Base-by-base conservation (phyloP, 2,329 filamentous ascomycete genomes). In the Fusarium sp. region DNA sequence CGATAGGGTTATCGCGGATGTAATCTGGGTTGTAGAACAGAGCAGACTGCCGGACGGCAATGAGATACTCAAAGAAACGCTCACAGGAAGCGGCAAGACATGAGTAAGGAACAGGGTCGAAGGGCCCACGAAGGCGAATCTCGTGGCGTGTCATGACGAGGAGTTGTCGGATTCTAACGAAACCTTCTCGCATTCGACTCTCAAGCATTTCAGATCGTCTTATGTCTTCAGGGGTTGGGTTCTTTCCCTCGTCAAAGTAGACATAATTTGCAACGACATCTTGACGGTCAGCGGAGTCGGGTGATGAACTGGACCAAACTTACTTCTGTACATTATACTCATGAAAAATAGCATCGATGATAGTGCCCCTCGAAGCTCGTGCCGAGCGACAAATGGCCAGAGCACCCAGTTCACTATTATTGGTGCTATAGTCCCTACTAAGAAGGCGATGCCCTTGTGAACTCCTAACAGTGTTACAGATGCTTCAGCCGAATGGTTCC, bases 371-470 rank as follows among this genome's bases (percentile, higher is more conserved):
- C 87, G 80, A 16, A 90, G 81, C 73, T 89, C 87, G 70, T 89
- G 87, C 15, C 88, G 81, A 14, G 88, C 87, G 8, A 89, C 82
- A 66, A 90, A 90, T 4, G 88, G 88, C 88, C 88, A 90, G 6
- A 90, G 77, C 15, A 87, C 72, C 87, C 87, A 89, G 68, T 89
- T 89, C 16, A 89, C 83, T 2, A 87, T 66, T 14, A 89, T 81
- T 1, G 87, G 86, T 2, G 84, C 81, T 2, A 86, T 80, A 5
- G 87, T 84, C 4, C 87, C 88, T 24, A 88, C 75, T 4, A 88
- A 79, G 63, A 90, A 85, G 1, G 84, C 82, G 5, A 84, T 68
- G 1, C 87, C 87, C 43, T 83, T 80, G 38, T 83, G 82, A 65
- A 84, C 83, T 10, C 83, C 83, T 9, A 85, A 80, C 6, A 79